Base-by-base conservation (phyloP, 2,329 filamentous ascomycete species). In the Plenodomus tracheiphilus region DNA sequence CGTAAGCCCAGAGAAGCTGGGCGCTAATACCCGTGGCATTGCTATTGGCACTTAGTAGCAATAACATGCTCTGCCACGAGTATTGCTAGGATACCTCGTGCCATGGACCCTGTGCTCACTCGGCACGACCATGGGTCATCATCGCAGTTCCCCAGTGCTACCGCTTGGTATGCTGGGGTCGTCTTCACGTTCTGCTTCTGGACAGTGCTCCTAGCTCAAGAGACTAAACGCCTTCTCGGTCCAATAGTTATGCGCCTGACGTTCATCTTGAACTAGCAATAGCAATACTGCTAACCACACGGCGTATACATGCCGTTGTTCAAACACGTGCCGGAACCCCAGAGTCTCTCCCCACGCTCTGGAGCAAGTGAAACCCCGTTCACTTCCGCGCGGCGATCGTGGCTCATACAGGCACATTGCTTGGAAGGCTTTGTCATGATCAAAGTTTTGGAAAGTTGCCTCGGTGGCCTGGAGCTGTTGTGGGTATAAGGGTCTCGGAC, bases 391-490 rank as follows among this genome's bases (percentile, higher is more conserved):
- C 18, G 44, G 41, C 37, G 38, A 19, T 20, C 28, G 43, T 22
- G 32, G 34, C 34, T 18, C 41, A 11, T 18, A 25, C 34, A 32
- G 15, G 18, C 11, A 25, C 10, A 28, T 28, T 46, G 42, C 53
- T 54, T 49, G 48, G 44, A 30, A 46, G 41, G 39, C 48, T 46
- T 40, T 42, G 16, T 41, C 10, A 7, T 30, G 40, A 36, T 43
- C 16, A 39, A 18, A 9, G 11, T 18, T 17, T 20, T 10, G 22
- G 19, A n/a, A n/a, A n/a, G n/a, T n/a, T n/a, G n/a, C 22, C 22
- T 25, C 22, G 22, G 22, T 25, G 5, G 22, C 22, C 22, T 25
- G 22, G 22, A 5, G 22, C 10, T 25, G 22, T 25, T 10, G 22
- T 25, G 22, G 22, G 22, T 25, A 25, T 25, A 25, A 32, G 28